Evolutionary conservation across 352 stramenopile genomes (phyloP).

Genomic region (Phytopythium montanum): DNA sequence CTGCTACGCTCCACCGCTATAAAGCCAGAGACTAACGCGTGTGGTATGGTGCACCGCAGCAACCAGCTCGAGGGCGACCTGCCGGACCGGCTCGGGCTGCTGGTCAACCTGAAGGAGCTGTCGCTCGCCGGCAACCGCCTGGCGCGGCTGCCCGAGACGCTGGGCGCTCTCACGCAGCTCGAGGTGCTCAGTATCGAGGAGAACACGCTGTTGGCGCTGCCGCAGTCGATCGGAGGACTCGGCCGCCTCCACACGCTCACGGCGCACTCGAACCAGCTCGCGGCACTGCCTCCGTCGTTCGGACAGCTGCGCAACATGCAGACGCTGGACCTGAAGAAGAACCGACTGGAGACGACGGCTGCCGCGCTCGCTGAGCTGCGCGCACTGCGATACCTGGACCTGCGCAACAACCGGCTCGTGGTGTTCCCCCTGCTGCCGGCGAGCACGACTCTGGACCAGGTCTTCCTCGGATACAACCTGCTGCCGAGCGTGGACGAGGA

Average conservation of each 20-base stretch:
- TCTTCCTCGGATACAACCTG: slow-evolving; percentile 77
- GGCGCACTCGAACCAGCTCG: slow-evolving; percentile 60
- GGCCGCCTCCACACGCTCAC: slow-evolving; percentile 55
- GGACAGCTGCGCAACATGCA: slow-evolving; percentile 42
- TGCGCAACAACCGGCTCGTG: slow-evolving; percentile 65
- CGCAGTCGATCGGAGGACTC: slow-evolving; percentile 46
- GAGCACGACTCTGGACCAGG: slow-evolving; percentile 56
- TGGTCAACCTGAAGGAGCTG: slow-evolving; percentile 64
- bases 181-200: slow-evolving; percentile 64
- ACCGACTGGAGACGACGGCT: slow-evolving; percentile 43
- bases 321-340: slow-evolving; percentile 78
- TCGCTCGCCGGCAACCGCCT: slow-evolving; percentile 61
- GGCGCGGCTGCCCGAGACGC: slow-evolving; percentile 41
- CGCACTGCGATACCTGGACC: slow-evolving; percentile 62
- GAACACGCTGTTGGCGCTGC: slow-evolving; percentile 47
- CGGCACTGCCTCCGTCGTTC: slow-evolving; percentile 43
- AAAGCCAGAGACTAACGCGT: neutral
- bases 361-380: slow-evolving; percentile 37
- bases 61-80: slow-evolving; percentile 60
- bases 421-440: slow-evolving; percentile 61
- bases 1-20: neutral
- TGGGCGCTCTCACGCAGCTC: slow-evolving; percentile 40
- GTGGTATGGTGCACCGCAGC: slow-evolving; percentile 17
- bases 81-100: slow-evolving; percentile 39
- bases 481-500: slow-evolving; percentile 53